These are phyloP conservation scores for Plasmopara viticola DNA, from an alignment of 352 stramenopile species.

Conservation along the genomic window DNA sequence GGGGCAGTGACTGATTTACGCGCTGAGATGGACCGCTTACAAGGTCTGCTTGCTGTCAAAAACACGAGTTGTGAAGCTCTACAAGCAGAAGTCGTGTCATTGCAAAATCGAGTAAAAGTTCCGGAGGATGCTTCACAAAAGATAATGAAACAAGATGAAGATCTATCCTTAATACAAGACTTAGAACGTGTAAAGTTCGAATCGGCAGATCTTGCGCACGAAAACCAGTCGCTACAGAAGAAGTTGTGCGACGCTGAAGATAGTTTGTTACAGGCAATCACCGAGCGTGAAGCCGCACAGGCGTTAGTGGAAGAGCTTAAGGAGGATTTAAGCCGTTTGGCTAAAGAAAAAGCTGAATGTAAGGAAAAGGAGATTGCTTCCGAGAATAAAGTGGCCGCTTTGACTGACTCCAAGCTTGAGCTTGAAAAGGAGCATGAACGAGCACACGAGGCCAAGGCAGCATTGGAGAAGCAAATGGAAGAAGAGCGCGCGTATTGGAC, in stretches of 20 bases:
- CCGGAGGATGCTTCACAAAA: conserved; percentile 10
- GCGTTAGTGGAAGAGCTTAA: conserved; percentile 30
- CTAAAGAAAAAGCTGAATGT: conserved; percentile 25
- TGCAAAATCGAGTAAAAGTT: conserved; percentile 18
- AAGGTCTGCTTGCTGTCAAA: conserved; percentile 12
- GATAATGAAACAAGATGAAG: conserved; percentile 6
- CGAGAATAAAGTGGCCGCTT: conserved; percentile 21
- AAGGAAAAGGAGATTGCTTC: conserved; percentile 20
- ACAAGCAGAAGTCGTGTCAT: conserved; percentile 19
- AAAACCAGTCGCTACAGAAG: conserved; percentile 38
- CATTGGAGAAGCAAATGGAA: conserved; percentile 35
- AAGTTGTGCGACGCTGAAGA: conserved; percentile 23
- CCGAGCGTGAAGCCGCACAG: conserved; percentile 14
- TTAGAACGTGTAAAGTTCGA: conserved; percentile 58
- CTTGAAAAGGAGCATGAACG: conserved; percentile 27
- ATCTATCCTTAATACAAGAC: conserved; percentile 41
- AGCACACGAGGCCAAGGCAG: conserved; percentile 12
- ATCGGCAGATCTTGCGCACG: conserved; percentile 39
- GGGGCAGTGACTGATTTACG: conserved; percentile 13
- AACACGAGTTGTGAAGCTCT: conserved; percentile 19
- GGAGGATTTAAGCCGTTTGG: conserved; percentile 27
- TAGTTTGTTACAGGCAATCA: conserved; percentile 14
- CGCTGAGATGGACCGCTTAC: conserved; percentile 14
- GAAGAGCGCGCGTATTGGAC: conserved; percentile 68
- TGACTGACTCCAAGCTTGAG: conserved; percentile 19